Evolutionary conservation across 1,139 yeast species (phyloP).

Genomic region (Nematodospora anomalae): DNA sequence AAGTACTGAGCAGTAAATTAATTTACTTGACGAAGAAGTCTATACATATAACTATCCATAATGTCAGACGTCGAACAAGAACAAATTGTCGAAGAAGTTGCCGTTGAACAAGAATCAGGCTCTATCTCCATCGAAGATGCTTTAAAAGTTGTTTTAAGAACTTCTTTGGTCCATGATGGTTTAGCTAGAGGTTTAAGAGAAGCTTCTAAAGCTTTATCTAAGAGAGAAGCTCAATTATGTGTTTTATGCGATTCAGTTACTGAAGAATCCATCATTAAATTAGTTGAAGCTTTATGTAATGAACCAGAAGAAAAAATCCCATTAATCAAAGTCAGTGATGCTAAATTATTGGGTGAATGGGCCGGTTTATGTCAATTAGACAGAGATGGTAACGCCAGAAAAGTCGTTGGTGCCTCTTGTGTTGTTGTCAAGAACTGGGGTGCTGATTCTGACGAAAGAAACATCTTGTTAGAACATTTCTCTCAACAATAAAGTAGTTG

Average conservation of each 20-base stretch:
- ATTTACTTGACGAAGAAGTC: constrained; percentile 84
- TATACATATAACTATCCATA: constrained; percentile 30
- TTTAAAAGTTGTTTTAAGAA: constrained; percentile 96
- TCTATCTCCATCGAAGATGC: constrained; percentile 98
- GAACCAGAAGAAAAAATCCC: constrained; percentile 97
- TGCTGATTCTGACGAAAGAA: constrained; percentile 98
- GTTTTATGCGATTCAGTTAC: constrained; percentile 98
- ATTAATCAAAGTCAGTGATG: constrained; percentile 98
- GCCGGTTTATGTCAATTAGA: constrained; percentile 99
- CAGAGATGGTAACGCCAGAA: constrained; percentile 99
- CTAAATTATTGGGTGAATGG: constrained; percentile 99
- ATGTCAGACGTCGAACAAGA: constrained; percentile 90
- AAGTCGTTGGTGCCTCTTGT: constrained; percentile 99
- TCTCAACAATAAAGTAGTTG: constrained; percentile 67
- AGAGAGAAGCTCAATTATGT: constrained; percentile 97
- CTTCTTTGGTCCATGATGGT: constrained; percentile 98
- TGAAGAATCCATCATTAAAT: constrained; percentile 94
- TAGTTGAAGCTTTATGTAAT: constrained; percentile 99
- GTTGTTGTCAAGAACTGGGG: constrained; percentile 99
- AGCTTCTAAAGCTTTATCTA: constrained; percentile 98
- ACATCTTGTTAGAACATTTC: constrained; percentile 94
- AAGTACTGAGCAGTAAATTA: constrained; percentile 70
- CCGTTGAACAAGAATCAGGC: constrained; percentile 81
- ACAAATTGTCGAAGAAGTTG: constrained; percentile 82
- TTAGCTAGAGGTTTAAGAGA: constrained; percentile 99